These are phyloP conservation scores for Silene noctiflora DNA, from an alignment of 179 eudicot species.

Conservation along the genomic window DNA sequence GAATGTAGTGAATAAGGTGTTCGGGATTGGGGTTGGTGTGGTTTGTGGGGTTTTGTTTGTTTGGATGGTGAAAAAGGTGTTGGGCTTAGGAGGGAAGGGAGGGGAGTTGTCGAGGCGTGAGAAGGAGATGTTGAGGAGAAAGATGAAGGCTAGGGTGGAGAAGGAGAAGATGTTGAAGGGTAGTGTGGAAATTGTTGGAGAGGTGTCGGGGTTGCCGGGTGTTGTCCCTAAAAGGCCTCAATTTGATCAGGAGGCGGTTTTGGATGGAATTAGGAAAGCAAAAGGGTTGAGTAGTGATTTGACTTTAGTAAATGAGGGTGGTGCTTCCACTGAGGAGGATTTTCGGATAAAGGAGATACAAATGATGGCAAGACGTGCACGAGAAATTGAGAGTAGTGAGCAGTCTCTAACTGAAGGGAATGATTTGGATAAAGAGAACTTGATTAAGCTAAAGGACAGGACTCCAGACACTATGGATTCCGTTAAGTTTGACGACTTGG, in stretches of 20 bases:
- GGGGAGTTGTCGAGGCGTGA: conserved; percentile 46
- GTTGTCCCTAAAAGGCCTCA: conserved; percentile 48
- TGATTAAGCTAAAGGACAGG: conserved; percentile 16
- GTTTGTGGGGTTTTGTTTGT: conserved; percentile 47
- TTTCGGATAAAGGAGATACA: conserved; percentile 33
- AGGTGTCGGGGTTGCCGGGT: conserved; percentile 22
- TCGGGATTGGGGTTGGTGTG: conserved; percentile 44
- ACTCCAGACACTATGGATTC: neutral
- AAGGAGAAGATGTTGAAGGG: conserved; percentile 45
- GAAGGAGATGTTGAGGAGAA: conserved; percentile 81
- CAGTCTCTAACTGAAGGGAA: conserved; percentile 18
- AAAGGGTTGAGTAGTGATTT: conserved; percentile 31
- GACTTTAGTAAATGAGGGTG: conserved; percentile 31
- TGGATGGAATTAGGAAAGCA: conserved; percentile 48
- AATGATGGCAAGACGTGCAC: conserved; percentile 68
- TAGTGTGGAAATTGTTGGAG: conserved; percentile 55
- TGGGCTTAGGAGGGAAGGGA: conserved; percentile 28
- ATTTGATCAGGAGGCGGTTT: conserved; percentile 55
- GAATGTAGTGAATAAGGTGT: conserved; percentile 27
- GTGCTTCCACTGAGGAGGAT: conserved; percentile 23
- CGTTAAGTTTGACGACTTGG: neutral
- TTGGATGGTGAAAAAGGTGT: conserved; percentile 42
- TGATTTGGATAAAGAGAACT: conserved; percentile 19
- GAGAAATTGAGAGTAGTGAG: conserved; percentile 50
- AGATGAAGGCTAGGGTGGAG: conserved; percentile 54